phyloP scores from a whole-genome alignment of 495 filamentous ascomycete species.

The Lophiotrema nucula region DNA sequence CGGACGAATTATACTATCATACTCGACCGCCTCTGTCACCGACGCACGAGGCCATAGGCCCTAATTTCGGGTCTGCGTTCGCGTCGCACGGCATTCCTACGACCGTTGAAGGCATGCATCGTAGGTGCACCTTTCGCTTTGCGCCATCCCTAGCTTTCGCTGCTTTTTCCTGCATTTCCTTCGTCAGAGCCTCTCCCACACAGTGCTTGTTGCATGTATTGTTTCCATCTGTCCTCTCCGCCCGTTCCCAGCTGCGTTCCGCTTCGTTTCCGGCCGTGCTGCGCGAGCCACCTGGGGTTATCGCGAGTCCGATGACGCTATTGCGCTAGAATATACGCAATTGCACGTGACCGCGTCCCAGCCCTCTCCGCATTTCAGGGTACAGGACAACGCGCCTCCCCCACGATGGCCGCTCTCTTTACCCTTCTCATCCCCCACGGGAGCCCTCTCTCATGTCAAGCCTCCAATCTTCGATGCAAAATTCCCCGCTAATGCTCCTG shows the following conservation, averaged over 20 bases:
- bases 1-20: too few relatives aligned
- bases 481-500: slow-evolving; percentile 5
- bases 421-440: slow-evolving; percentile 15
- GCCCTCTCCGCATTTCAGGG: not conserved
- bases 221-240: not conserved
- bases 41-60: slow-evolving; percentile 4
- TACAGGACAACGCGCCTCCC: not conserved
- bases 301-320: slow-evolving; percentile 15
- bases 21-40: slow-evolving; percentile 7
- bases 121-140: slow-evolving; percentile 3
- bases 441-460: not conserved
- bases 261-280: not conserved
- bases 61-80: not conserved
- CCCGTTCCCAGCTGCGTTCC: not conserved
- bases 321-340: slow-evolving; percentile 22
- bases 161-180: not conserved
- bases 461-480: slow-evolving; percentile 8
- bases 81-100: slow-evolving; percentile 9
- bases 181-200: not conserved
- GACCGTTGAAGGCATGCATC: slow-evolving; percentile 1
- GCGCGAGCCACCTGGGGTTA: slow-evolving; percentile 1
- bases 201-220: not conserved
- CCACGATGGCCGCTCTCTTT: slow-evolving; percentile 6
- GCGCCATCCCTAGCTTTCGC: not conserved
- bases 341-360: slow-evolving; percentile 12